A percentile compares a stretch with the other conserved stretches of the same genome.
phyloP scores from a whole-genome alignment of 192 early-diverging fungal genomes.

The Chytriomyces confervae region DNA sequence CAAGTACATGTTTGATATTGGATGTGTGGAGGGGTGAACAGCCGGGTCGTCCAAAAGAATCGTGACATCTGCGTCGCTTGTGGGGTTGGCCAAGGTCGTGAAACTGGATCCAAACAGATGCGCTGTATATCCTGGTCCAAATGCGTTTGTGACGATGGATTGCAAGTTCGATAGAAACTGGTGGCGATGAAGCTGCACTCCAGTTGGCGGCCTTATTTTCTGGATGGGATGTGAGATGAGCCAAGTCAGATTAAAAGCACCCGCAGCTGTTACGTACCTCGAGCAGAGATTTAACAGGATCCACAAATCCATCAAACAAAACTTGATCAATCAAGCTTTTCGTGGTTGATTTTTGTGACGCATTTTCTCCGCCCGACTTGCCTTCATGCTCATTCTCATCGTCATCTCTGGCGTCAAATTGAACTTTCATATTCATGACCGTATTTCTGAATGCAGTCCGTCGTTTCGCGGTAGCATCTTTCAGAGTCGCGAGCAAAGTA shows the following conservation, averaged over 20 bases:
- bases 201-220: constrained; percentile 24
- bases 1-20: constrained; percentile 38
- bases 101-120: constrained; percentile 54
- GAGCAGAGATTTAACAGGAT: neutral
- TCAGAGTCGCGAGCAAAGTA: neutral
- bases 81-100: constrained; percentile 46
- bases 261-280: neutral
- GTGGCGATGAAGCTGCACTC: constrained; percentile 16
- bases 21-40: constrained; percentile 26
- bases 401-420: neutral
- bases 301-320: constrained; percentile 10
- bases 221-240: neutral
- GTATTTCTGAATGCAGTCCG: neutral
- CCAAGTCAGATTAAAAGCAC: neutral
- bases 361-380: neutral
- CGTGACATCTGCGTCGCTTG: constrained; percentile 50
- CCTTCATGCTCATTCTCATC: neutral
- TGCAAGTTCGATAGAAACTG: constrained; percentile 31
- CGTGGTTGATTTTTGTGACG: neutral
- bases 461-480: neutral
- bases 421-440: neutral
- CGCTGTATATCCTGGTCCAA: constrained; percentile 29
- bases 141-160: constrained; percentile 23
- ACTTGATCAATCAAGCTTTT: neutral
- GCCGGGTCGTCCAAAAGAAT: constrained; percentile 22